Base-by-base conservation (phyloP, 2,329 filamentous ascomycete species). In the Xylaria sp. region DNA sequence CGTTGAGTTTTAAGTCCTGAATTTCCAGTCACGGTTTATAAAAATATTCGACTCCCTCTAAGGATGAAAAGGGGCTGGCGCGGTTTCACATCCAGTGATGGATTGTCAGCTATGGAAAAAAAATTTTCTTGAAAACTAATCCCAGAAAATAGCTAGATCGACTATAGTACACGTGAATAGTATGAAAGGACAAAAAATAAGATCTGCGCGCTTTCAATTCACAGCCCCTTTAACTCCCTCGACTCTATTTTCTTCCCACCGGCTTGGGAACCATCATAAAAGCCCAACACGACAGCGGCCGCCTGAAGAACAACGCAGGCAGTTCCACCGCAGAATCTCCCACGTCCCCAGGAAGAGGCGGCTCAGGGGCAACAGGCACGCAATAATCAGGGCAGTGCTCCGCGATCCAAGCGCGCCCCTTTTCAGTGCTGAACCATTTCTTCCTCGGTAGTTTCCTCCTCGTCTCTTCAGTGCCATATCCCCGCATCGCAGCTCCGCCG, bases 321-420 rank as follows among this genome's bases (percentile, higher is more conserved):
- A 20, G 7, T 4, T 20, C 52, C 9, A 13, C 8, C 15, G 8
- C 31, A 1, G 8, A n/a, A 36, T 33, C 25, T 3, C 28, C 28
- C 28, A 3, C 51, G 12, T 52, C 28, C 23, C 18, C 20, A 15
- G n/a, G 6, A 10, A n/a, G 25, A 2, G 48, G 48, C 15, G 58
- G 58, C 13, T 41, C 46, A 6, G 58, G 58, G 12, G 48, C 46
- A 15, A 41, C 15, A 25, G 46, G 58, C 13, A 61, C 48, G 48
- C 20, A 31, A 15, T 51, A 25, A 28, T 52, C 48, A 15, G 48
- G 58, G 31, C 58, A 61, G 31, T 52, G 41, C 2, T 61, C 18
- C n/a, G n/a, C 31, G 48, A 61, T 8, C 58, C 58, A 52, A 39
- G n/a, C 43, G 28, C 58, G 58, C n/a, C 58, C 58, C 28, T 39